Evolutionary conservation across 805 yeast species (phyloP).

Genomic region (Kodamaea laetipori): DNA sequence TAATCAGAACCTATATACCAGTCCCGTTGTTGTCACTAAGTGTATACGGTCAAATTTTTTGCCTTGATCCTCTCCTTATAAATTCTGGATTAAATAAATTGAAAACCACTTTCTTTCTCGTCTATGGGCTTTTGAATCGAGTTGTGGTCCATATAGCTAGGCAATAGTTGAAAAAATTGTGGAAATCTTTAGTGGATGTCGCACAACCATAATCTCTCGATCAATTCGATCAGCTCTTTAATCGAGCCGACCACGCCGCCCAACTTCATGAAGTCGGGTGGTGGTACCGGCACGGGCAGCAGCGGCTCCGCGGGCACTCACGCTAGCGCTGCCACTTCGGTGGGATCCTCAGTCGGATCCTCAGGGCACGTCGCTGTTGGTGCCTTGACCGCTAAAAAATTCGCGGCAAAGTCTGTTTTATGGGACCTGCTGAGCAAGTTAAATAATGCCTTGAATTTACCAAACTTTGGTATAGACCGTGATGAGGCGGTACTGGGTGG

Average conservation of each 20-base stretch:
- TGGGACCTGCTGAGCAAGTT: conserved; percentile 34
- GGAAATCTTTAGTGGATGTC: conserved; percentile 11
- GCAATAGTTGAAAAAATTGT: background rate
- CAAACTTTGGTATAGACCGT: conserved; percentile 29
- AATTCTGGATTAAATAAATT: conserved; percentile 1
- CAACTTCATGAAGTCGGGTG: conserved; percentile 1
- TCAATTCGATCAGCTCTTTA: conserved; percentile 46
- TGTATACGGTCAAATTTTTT: conserved; percentile 4
- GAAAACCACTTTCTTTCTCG: conserved; percentile 2
- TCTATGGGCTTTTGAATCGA: conserved; percentile 4
- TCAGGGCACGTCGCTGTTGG: background rate
- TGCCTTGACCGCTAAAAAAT: conserved; percentile 3
- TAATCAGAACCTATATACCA: background rate
- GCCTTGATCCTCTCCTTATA: conserved; percentile 6
- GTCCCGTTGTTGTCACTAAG: conserved; percentile 3
- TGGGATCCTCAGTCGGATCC: background rate
- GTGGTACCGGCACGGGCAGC: background rate
- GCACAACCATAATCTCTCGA: conserved; percentile 40
- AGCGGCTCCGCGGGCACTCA: too few species aligned
- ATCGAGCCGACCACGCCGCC: conserved; percentile 59
- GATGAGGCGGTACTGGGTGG: background rate
- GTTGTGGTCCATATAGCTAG: conserved; percentile 1
- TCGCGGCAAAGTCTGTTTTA: conserved; percentile 22
- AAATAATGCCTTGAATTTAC: conserved; percentile 29
- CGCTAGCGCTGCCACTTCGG: background rate